Conservation (phyloP, 2,329 filamentous ascomycete genomes). For the Alternaria viburni region DNA sequence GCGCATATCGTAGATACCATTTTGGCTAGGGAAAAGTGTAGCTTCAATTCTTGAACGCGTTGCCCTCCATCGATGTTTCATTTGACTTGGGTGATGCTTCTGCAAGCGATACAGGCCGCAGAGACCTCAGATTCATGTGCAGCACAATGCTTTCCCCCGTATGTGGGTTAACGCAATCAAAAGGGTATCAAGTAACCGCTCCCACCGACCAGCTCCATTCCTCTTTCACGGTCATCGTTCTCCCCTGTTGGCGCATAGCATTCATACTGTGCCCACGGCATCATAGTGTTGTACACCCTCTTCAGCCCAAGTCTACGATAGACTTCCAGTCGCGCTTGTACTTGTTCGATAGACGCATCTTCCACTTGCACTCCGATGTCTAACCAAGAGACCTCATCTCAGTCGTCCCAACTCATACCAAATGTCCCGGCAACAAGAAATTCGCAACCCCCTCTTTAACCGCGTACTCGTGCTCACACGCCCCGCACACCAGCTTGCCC, state of each 20-base stretch:
- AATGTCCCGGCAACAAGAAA: slow-evolving; percentile 89
- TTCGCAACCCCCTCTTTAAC: slow-evolving; percentile 97
- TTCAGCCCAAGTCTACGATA: neutral
- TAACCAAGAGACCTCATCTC: neutral
- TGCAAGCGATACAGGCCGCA: neutral
- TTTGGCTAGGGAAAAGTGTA: slow-evolving; percentile 9
- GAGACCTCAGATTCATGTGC: neutral
- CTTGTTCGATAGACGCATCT: neutral
- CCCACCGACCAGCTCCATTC: neutral
- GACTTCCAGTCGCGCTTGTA: neutral
- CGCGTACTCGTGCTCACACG: slow-evolving; percentile 91
- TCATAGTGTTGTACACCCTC: neutral
- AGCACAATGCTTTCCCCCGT: neutral
- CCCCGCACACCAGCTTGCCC: slow-evolving; percentile 87
- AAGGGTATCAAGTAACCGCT: slow-evolving; percentile 34
- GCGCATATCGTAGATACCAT: slow-evolving; percentile 27
- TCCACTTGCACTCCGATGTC: neutral
- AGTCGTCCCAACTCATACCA: slow-evolving; percentile 62
- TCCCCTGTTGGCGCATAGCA: neutral
- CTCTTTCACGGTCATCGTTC: neutral
- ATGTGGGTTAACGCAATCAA: slow-evolving; percentile 11
- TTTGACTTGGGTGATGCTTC: neutral
- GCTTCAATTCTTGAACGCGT: neutral
- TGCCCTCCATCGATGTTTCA: neutral
- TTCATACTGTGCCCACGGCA: neutral